Percentiles rank a stretch among this genome's conserved stretches.
Conservation (phyloP, 2,329 filamentous ascomycete genomes). For the Stachybotrys elegans region DNA sequence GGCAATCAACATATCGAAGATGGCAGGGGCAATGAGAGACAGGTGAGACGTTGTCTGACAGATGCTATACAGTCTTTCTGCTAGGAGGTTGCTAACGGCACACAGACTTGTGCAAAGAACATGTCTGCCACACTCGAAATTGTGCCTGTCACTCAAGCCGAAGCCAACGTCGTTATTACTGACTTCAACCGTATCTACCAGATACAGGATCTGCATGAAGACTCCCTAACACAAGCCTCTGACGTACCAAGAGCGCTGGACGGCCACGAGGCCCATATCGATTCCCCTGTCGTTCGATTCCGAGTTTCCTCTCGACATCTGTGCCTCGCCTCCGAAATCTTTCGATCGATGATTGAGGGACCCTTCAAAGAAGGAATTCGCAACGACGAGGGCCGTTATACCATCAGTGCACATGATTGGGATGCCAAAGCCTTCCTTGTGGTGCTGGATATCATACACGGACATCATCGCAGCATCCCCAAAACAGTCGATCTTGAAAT, state of each 20-base stretch:
- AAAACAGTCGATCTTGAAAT: background rate
- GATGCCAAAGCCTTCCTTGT: constrained; percentile 1
- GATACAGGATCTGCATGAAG: no score
- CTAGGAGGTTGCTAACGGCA: background rate
- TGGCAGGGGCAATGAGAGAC: background rate
- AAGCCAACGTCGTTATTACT: background rate
- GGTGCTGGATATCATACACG: constrained; percentile 6
- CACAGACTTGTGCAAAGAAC: background rate
- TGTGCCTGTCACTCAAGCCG: background rate
- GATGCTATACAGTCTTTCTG: background rate
- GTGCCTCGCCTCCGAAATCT: background rate
- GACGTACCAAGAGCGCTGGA: no score
- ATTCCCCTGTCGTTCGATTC: background rate
- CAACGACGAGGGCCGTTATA: background rate
- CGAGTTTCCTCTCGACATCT: background rate
- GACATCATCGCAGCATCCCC: background rate
- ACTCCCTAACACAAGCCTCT: no score
- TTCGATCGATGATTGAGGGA: background rate
- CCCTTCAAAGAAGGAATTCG: background rate
- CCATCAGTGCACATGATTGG: background rate
- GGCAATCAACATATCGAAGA: background rate
- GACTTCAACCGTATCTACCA: no score
- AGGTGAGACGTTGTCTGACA: background rate
- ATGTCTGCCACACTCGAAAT: background rate
- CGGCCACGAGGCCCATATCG: no score